Conservation (phyloP, 1,139 yeast genomes). For the Lodderomyces margitis region DNA sequence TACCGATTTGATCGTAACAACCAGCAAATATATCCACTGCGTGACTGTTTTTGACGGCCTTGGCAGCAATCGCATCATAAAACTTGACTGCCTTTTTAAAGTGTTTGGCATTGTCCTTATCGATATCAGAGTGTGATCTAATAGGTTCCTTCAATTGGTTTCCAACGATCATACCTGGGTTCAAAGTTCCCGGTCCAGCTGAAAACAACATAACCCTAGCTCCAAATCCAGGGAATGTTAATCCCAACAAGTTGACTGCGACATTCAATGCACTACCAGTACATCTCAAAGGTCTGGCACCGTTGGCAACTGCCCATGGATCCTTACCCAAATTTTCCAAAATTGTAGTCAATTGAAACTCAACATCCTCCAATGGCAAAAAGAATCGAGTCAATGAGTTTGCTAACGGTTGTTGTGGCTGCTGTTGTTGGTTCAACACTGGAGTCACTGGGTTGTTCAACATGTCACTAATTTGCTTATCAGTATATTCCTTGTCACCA, state of each 20-base stretch:
- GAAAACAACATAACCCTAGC: conserved; percentile 89
- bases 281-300: conserved; percentile 85
- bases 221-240: conserved; percentile 85
- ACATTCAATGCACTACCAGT: conserved; percentile 91
- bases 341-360: conserved; percentile 78
- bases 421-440: conserved; percentile 19
- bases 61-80: conserved; percentile 75
- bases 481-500: conserved; percentile 85
- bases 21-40: conserved; percentile 95
- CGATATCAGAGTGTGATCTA: conserved; percentile 95
- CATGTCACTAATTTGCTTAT: conserved; percentile 74
- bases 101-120: conserved; percentile 74
- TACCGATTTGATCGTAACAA: conserved; percentile 96
- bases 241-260: conserved; percentile 79
- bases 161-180: conserved; percentile 93
- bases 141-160: conserved; percentile 92
- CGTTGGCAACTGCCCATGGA: conserved; percentile 90
- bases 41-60: conserved; percentile 71
- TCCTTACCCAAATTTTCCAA: conserved; percentile 79
- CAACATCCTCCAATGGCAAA: conserved; percentile 82
- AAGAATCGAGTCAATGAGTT: conserved; percentile 72
- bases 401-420: conserved; percentile 25
- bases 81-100: conserved; percentile 87
- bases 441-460: conserved; percentile 50
- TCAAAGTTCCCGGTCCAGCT: conserved; percentile 94